A percentile compares a stretch with the other conserved stretches of the same genome.
Conservation (phyloP, 306 rosid genomes). For the Vigna angularis region DNA sequence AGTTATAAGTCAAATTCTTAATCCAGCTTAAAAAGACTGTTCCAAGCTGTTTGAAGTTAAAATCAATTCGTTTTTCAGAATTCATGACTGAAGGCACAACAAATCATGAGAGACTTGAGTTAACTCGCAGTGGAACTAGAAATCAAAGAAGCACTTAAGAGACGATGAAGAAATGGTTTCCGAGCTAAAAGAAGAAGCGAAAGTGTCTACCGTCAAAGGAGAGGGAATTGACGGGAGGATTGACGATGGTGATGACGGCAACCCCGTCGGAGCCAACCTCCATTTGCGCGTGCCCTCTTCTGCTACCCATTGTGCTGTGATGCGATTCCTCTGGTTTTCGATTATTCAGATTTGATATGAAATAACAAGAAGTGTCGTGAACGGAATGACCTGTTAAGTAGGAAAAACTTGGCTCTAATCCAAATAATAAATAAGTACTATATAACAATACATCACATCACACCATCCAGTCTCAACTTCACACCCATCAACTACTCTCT, state of each 20-base stretch:
- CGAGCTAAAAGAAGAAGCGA: background rate
- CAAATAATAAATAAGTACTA: too few species aligned
- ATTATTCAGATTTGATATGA: constrained; percentile 26
- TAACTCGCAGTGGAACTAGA: background rate
- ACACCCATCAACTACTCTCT: too few species aligned
- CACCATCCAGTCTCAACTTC: too few species aligned
- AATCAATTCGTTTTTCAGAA: background rate
- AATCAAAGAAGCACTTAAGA: background rate
- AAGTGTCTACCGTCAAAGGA: constrained; percentile 74
- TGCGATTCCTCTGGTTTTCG: background rate
- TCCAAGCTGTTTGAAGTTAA: background rate
- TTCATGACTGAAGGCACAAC: too few species aligned
- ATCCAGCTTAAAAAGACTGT: too few species aligned
- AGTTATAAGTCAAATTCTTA: background rate
- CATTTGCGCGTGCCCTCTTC: constrained; percentile 57
- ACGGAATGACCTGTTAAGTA: constrained; percentile 6
- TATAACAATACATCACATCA: too few species aligned
- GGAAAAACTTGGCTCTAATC: background rate
- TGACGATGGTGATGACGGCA: constrained; percentile 85
- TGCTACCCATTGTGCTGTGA: constrained; percentile 58
- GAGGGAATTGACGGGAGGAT: constrained; percentile 98
- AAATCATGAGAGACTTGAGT: too few species aligned
- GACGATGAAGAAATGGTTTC: background rate
- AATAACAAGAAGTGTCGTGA: constrained; percentile 30
- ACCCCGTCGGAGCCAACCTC: constrained; percentile 93